Conservation (phyloP, 106 monocot species). For the Cymbidium sinense region DNA sequence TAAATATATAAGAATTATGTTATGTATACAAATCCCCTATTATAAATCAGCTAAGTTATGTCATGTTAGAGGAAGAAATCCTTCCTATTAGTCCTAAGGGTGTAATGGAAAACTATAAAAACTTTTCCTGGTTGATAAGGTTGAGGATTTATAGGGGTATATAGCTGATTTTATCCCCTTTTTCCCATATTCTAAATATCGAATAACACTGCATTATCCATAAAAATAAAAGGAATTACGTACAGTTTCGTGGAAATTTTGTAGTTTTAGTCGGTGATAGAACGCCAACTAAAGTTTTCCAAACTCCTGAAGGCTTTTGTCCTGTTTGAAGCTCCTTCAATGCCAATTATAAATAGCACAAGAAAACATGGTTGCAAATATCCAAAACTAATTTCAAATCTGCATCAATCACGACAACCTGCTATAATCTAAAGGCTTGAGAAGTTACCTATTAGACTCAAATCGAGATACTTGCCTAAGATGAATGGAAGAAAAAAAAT, state of each 20-base stretch:
- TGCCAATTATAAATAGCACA: constrained; percentile 43
- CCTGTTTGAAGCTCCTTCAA: constrained; percentile 56
- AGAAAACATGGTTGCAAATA: neutral
- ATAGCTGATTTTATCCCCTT: neutral
- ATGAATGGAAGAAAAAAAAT: no score
- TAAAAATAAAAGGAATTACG: constrained; percentile 9
- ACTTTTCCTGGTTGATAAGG: neutral
- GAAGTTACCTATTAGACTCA: neutral
- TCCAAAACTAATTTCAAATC: neutral
- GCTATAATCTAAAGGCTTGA: neutral
- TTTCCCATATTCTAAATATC: neutral
- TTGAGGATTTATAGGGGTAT: neutral
- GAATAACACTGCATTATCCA: neutral
- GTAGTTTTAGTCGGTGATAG: constrained; percentile 39
- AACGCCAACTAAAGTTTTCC: no score
- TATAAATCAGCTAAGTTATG: neutral
- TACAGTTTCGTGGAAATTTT: constrained; percentile 45
- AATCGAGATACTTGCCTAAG: neutral
- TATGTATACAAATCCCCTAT: no score
- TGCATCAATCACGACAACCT: neutral
- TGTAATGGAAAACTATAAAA: neutral
- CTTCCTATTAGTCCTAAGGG: neutral
- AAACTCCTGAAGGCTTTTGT: constrained; percentile 68
- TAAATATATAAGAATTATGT: no score
- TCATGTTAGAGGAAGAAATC: no score